Percentiles rank a stretch among this genome's conserved stretches.
These are phyloP conservation scores for Auriscalpium microsporum DNA, from an alignment of 768 basidiomycete species.

Conservation along the genomic window DNA sequence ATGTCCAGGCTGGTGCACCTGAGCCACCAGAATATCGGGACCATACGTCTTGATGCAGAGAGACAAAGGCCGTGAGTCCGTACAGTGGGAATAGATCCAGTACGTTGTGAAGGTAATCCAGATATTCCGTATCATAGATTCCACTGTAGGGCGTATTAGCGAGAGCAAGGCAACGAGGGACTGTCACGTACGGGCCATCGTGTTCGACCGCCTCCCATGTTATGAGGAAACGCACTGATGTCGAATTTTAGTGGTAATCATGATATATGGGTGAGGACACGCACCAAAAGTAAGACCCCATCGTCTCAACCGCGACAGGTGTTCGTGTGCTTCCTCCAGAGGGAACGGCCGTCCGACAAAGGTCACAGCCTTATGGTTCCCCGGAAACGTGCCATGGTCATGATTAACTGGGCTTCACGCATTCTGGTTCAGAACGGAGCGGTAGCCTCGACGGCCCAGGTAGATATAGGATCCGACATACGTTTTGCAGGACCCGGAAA, in stretches of 20 bases:
- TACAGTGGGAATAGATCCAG: conserved; percentile 64
- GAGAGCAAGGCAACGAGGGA: background rate
- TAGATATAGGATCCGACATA: conserved; percentile 27
- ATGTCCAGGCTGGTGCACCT: conserved; percentile 94
- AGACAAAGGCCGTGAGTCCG: conserved; percentile 66
- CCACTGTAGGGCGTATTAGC: conserved; percentile 40
- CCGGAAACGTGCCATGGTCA: conserved; percentile 60
- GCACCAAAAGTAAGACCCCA: conserved; percentile 86
- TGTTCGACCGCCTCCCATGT: conserved; percentile 99
- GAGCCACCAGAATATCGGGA: conserved; percentile 92
- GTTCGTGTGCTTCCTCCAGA: conserved; percentile 78
- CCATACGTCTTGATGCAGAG: conserved; percentile 93
- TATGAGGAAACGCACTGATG: conserved; percentile 77
- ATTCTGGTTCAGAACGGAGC: background rate
- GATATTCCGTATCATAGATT: conserved; percentile 75
- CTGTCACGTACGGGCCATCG: conserved; percentile 67
- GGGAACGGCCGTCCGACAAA: conserved; percentile 93
- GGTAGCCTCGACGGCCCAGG: conserved; percentile 5
- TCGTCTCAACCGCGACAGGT: conserved; percentile 68
- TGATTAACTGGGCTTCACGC: conserved; percentile 55
- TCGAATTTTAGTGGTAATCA: too few species aligned
- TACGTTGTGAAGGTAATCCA: conserved; percentile 66
- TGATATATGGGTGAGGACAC: conserved; percentile 19
- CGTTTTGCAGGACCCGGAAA: conserved; percentile 81
- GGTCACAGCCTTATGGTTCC: conserved; percentile 53